Conservation (phyloP, 805 yeast species). For the Candida maltosa region DNA sequence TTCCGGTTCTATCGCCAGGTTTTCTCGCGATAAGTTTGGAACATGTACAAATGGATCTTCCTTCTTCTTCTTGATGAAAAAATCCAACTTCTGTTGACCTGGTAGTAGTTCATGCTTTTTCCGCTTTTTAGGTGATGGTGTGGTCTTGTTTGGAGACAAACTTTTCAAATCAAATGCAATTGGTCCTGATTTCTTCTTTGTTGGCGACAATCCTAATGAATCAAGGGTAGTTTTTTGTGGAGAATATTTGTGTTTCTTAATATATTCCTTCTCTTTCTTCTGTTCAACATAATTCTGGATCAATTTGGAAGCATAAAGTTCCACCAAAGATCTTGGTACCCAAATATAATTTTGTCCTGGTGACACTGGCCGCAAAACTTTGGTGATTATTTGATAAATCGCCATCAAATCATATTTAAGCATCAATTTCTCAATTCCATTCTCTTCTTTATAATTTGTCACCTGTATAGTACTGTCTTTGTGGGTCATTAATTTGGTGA, state of each 20-base stretch:
- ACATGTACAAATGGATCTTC: conserved; percentile 1
- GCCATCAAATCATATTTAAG: conserved; percentile 12
- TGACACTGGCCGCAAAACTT: neutral
- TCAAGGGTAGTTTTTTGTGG: conserved; percentile 3
- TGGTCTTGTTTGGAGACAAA: neutral
- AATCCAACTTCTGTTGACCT: neutral
- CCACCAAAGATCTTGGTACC: conserved; percentile 18
- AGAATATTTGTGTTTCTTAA: conserved; percentile 1
- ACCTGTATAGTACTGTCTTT: neutral
- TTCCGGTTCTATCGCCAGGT: too few relatives aligned
- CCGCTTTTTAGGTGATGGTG: neutral
- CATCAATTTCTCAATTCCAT: conserved; percentile 16
- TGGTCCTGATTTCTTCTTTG: neutral
- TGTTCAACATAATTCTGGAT: conserved; percentile 9
- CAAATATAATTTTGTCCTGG: conserved; percentile 9
- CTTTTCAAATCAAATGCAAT: conserved; percentile 3
- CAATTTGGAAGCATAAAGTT: conserved; percentile 11
- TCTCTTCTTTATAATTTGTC: conserved; percentile 12
- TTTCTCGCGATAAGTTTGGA: too few relatives aligned
- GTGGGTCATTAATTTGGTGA: conserved; percentile 1
- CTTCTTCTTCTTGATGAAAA: conserved; percentile 1
- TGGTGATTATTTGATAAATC: conserved; percentile 7
- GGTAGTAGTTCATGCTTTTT: neutral
- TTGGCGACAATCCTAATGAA: conserved; percentile 1
- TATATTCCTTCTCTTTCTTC: conserved; percentile 2